These are phyloP conservation scores for Eucalyptus virginea DNA, from an alignment of 345 rosid species.

Conservation along the genomic window DNA sequence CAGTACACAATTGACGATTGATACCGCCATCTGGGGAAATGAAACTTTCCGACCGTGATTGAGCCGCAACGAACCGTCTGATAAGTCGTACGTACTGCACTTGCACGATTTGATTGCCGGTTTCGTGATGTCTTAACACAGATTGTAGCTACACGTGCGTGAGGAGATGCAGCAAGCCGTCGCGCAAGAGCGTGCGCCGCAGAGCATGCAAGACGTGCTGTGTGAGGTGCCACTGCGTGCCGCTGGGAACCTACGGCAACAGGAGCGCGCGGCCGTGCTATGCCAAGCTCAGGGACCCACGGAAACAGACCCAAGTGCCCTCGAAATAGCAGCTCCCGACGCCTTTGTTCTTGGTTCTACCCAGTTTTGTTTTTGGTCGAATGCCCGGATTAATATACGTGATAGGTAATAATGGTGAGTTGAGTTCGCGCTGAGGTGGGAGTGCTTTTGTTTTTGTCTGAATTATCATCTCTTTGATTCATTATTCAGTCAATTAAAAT, in stretches of 20 bases:
- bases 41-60: not conserved
- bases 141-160: conserved; percentile 26
- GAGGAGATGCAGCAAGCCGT: conserved; percentile 29
- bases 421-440: no score
- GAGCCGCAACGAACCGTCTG: not conserved
- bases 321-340: not conserved
- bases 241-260: conserved; percentile 43
- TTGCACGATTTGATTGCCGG: not conserved
- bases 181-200: conserved; percentile 32
- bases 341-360: no score
- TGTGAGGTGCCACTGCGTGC: conserved; percentile 41
- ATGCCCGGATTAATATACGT: no score
- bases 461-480: no score
- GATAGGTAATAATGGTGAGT: no score
- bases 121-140: not conserved
- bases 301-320: conserved; percentile 42
- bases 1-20: not conserved
- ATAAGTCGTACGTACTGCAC: not conserved
- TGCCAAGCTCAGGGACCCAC: conserved; percentile 23
- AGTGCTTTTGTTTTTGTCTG: no score
- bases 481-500: no score
- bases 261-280: conserved; percentile 30
- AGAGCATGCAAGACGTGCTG: conserved; percentile 50
- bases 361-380: no score
- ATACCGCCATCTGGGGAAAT: not conserved